Conservation (phyloP, 805 yeast species). For the Komagataella pseudopastoris region DNA sequence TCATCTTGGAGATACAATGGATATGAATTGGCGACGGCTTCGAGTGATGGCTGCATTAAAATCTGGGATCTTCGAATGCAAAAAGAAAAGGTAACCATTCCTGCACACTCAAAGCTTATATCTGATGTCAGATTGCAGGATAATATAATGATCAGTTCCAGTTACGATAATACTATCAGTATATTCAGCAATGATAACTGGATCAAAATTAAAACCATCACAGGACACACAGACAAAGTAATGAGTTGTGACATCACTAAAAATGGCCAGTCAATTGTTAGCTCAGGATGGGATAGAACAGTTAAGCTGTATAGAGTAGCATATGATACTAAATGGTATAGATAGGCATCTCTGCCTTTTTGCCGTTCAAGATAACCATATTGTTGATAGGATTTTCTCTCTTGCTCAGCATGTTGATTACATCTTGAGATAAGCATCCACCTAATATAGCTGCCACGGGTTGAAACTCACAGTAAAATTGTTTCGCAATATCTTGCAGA, state of each 20-base stretch:
- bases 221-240: conserved; percentile 53
- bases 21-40: conserved; percentile 63
- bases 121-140: conserved; percentile 51
- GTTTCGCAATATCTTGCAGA: conserved; percentile 24
- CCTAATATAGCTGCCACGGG: conserved; percentile 85
- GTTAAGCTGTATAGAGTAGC: conserved; percentile 30
- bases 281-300: conserved; percentile 79
- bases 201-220: conserved; percentile 37
- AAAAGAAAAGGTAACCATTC: conserved; percentile 29
- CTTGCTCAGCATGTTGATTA: conserved; percentile 66
- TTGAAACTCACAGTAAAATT: conserved; percentile 51
- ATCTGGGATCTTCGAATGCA: conserved; percentile 71
- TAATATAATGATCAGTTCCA: conserved; percentile 38
- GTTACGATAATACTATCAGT: conserved; percentile 61
- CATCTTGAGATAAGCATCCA: conserved; percentile 83
- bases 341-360: conserved; percentile 63
- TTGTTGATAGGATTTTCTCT: conserved; percentile 77
- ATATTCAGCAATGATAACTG: conserved; percentile 62
- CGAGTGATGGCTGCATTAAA: conserved; percentile 69
- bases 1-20: conserved; percentile 73
- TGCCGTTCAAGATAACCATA: conserved; percentile 63
- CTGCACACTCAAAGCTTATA: conserved; percentile 65
- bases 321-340: conserved; percentile 17
- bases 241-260: conserved; percentile 50
- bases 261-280: conserved; percentile 30